Base-by-base conservation (phyloP, 768 basidiomycete species). In the Pulveroboletus sp. region DNA sequence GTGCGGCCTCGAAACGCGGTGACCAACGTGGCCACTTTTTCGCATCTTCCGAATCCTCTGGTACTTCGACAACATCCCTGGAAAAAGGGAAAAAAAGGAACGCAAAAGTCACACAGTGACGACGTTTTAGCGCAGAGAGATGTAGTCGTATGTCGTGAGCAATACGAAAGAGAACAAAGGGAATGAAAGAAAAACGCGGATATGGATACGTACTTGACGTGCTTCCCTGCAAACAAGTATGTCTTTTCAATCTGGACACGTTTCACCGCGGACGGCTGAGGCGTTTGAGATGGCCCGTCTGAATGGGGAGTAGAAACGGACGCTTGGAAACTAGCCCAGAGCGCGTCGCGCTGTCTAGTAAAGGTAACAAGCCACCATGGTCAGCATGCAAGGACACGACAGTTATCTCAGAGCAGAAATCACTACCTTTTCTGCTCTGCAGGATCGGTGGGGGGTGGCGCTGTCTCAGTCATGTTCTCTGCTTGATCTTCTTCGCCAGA, bases 151-250 rank as follows among this genome's bases (percentile, higher is more conserved):
- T n/a, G 17, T n/a, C 35, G 17, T 36, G 17, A 36, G 35, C 17
- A 11, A 10, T 11, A 12, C 19, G 9, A 11, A 8, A 20, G 5
- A 27, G 6, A 14, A 10, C 9, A 14, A 20, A 41, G 48, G 46
- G 32, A 17, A 11, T 2, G 12, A 9, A 29, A 29, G 12, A 9
- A 5, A 4, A 29, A 27, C 25, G 5, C 12, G 27, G 27, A 29
- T 29, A 29, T 29, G 24, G 21, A 16, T 2, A 75, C 85, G 59
- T 65, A 92, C 91, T 75, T 69, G 39, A 85, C 73, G 27, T 84
- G 78, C 51, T 92, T 83, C 20, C 90, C 91, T 1, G 89, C 90
- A 58, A 87, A 94, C 29, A 79, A 64, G 64, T 82, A 87, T 31
- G 72, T 76, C 61, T 82, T 87, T 63, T 82, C 77, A 40, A 94